Conservation (phyloP, 768 basidiomycete species). For the Leccinum pellstonianum region DNA sequence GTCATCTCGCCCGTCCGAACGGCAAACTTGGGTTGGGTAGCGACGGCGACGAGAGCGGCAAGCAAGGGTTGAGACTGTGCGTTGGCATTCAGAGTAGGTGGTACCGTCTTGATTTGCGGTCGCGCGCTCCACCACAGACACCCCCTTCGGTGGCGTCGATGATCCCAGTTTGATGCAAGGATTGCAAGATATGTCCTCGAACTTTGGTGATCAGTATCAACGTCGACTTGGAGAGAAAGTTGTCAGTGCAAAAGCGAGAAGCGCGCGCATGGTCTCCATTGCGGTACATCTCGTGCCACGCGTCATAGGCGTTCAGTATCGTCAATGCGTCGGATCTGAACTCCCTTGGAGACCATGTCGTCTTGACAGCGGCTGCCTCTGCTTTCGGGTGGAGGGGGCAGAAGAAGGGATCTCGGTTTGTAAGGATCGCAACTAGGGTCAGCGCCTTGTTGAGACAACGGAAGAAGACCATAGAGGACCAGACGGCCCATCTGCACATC, state of each 20-base stretch:
- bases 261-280: conserved; percentile 62
- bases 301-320: conserved; percentile 74
- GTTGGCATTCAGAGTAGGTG: conserved; percentile 68
- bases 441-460: conserved; percentile 85
- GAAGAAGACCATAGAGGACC: conserved; percentile 89
- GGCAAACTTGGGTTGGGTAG: conserved; percentile 89
- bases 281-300: conserved; percentile 74
- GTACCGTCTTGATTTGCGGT: conserved; percentile 44
- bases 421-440: conserved; percentile 87
- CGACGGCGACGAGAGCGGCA: conserved; percentile 80
- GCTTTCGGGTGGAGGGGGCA: conserved; percentile 73
- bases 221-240: conserved; percentile 88
- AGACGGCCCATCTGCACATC: conserved; percentile 89
- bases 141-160: conserved; percentile 80
- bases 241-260: conserved; percentile 76
- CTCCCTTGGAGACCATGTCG: conserved; percentile 73
- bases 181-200: conserved; percentile 72
- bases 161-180: conserved; percentile 77
- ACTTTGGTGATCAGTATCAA: conserved; percentile 78
- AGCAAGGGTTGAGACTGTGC: conserved; percentile 73
- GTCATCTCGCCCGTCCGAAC: conserved; percentile 66
- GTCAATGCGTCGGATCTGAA: conserved; percentile 86
- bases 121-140: conserved; percentile 30
- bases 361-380: conserved; percentile 70
- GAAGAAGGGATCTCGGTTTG: conserved; percentile 89